Conservation (phyloP, 2,329 filamentous ascomycete genomes). For the Karstenula rhodostoma region DNA sequence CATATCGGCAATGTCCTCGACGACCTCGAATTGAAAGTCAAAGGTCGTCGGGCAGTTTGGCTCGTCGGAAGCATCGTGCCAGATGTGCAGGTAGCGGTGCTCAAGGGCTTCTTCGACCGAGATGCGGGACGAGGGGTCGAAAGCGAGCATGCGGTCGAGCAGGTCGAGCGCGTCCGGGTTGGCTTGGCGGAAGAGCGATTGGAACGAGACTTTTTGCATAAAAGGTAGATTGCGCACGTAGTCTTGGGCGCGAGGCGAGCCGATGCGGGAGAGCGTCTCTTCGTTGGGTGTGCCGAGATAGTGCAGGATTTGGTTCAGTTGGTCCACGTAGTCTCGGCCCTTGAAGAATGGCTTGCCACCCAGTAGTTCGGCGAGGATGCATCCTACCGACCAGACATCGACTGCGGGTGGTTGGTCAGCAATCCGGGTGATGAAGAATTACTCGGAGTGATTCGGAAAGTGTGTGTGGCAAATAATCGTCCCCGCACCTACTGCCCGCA, state of each 20-base stretch:
- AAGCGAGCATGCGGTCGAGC: slow-evolving; percentile 95
- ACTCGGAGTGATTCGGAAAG: slow-evolving; percentile 13
- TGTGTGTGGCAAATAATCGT: slow-evolving; percentile 10
- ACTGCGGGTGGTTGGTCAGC: slow-evolving; percentile 64
- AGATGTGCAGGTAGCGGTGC: slow-evolving; percentile 95
- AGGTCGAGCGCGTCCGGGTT: slow-evolving; percentile 96
- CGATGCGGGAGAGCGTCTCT: slow-evolving; percentile 91
- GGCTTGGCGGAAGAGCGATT: slow-evolving; percentile 86
- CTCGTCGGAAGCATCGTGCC: slow-evolving; percentile 97
- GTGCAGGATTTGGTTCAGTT: slow-evolving; percentile 98
- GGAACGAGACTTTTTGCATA: slow-evolving; percentile 94
- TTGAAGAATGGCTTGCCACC: slow-evolving; percentile 99
- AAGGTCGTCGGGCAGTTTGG: slow-evolving; percentile 92
- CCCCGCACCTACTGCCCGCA: slow-evolving; percentile 9
- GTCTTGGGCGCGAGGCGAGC: slow-evolving; percentile 93
- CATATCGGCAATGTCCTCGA: slow-evolving; percentile 95
- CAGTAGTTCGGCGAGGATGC: slow-evolving; percentile 94
- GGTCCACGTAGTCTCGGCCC: slow-evolving; percentile 97
- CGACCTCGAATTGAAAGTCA: slow-evolving; percentile 98
- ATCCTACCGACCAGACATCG: slow-evolving; percentile 98
- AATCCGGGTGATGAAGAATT: slow-evolving; percentile 20
- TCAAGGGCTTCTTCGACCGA: slow-evolving; percentile 94
- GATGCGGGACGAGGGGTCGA: slow-evolving; percentile 92
- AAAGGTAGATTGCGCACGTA: slow-evolving; percentile 96
- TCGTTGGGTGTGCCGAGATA: slow-evolving; percentile 97